A percentile compares a stretch with the other conserved stretches of the same genome.
These are phyloP conservation scores for Chlorophyllum brunneum DNA, from an alignment of 768 basidiomycete genomes.

Conservation along the genomic window DNA sequence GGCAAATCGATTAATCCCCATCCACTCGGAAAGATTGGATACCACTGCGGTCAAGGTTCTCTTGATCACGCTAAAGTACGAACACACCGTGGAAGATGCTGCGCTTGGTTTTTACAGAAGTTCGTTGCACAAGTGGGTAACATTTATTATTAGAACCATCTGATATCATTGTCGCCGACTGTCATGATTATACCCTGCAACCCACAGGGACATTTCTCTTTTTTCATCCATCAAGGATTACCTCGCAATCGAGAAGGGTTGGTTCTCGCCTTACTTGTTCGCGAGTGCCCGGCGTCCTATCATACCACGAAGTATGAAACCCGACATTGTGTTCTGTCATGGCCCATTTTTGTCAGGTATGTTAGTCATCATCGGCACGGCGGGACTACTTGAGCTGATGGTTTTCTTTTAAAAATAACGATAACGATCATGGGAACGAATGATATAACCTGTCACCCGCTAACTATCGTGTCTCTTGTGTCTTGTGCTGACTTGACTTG, in stretches of 20 bases:
- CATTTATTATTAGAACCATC: neutral
- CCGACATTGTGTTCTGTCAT: slow-evolving; percentile 63
- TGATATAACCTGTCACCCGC: neutral
- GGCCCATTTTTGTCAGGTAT: slow-evolving; percentile 57
- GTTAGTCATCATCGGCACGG: slow-evolving; percentile 10
- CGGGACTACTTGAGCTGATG: neutral
- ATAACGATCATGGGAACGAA: neutral
- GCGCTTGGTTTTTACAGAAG: slow-evolving; percentile 59
- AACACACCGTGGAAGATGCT: slow-evolving; percentile 55
- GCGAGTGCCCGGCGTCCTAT: slow-evolving; percentile 56
- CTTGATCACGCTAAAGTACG: slow-evolving; percentile 57
- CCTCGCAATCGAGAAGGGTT: slow-evolving; percentile 58
- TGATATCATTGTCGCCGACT: slow-evolving; percentile 9
- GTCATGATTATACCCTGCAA: neutral
- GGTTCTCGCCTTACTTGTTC: slow-evolving; percentile 67
- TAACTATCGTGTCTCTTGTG: neutral
- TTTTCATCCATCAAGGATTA: slow-evolving; percentile 63
- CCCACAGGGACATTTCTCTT: slow-evolving; percentile 46
- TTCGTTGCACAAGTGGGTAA: slow-evolving; percentile 49
- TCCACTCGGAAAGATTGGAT: slow-evolving; percentile 48
- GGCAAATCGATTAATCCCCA: slow-evolving; percentile 44
- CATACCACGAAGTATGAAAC: slow-evolving; percentile 59
- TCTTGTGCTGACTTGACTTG: too few species aligned
- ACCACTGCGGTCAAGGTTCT: slow-evolving; percentile 56
- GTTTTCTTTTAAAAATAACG: neutral